Evolutionary conservation across 2,329 filamentous ascomycete species (phyloP), one percentile per base, ranked within the genome.

Genomic region (Cladophialophora psammophila): DNA sequence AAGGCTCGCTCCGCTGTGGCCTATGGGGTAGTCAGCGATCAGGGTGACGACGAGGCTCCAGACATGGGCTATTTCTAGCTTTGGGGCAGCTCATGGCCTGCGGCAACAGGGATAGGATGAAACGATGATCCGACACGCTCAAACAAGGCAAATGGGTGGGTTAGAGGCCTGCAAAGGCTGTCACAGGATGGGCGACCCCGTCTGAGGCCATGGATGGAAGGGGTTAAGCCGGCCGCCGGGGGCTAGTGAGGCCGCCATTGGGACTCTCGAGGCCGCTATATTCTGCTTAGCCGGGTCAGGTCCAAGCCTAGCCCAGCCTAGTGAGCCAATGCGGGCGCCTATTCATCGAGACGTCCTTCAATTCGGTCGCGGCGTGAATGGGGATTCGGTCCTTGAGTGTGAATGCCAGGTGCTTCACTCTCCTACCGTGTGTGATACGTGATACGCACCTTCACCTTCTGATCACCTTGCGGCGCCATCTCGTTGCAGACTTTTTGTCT

Each of bases 51-150:
- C 13, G 55, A 58, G 55, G 54, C 58, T 48, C 34, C 26, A 48
- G 48, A 20, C 20, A 3, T 31, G 34, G 38, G 60, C 60, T 56
- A 63, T 63, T 63, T 50, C 45, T 50, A 26, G 59, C 59, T 61
- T 50, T 50, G 45, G 45, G 26, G 31, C 59, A 61, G 48, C 48
- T 53, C 45, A 26, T 38, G 8, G 59, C 18, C 20, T 62, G 50
- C 18, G 60, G 60, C 50, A 55, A 55, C 34, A 35, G 38, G 55
- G 38, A 63, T 26, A 60, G 31, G 50, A 60, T 70, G 68, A 70
- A 70, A 70, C 68, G 66, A 66, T 70, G 68, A 70, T 70, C 68
- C 54, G 68, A 70, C 67, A 60, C 31, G 36, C 52, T 60, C 53
- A 54, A 59, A 35, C 31, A 56, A 48, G 54, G 62, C 53, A 42